phyloP scores from a whole-genome alignment of 129 eudicot species.

The Kitagawia praeruptora region DNA sequence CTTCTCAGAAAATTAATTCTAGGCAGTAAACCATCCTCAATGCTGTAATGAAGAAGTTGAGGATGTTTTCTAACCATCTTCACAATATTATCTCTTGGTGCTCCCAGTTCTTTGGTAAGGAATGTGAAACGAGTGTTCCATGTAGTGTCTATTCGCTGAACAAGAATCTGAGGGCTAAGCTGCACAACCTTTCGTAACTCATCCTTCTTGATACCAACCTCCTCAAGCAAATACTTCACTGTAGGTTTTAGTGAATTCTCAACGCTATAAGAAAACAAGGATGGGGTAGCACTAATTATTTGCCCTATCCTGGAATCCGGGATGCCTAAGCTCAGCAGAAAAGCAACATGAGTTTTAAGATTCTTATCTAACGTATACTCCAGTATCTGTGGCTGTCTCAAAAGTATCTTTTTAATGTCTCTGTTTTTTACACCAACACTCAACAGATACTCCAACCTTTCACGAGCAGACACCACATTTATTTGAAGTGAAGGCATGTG shows the following conservation, averaged over 20 bases:
- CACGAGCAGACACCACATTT: slow-evolving; percentile 64
- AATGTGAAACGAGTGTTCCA: slow-evolving; percentile 71
- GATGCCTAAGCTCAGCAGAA: slow-evolving; percentile 70
- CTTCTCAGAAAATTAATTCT: slow-evolving; percentile 86
- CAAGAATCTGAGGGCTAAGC: slow-evolving; percentile 90
- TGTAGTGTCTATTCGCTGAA: slow-evolving; percentile 68
- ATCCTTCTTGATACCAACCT: slow-evolving; percentile 68
- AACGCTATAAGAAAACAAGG: slow-evolving; percentile 76
- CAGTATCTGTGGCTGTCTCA: slow-evolving; percentile 87
- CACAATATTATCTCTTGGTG: slow-evolving; percentile 77
- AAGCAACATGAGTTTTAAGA: slow-evolving; percentile 82
- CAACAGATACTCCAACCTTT: slow-evolving; percentile 70
- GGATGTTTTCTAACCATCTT: slow-evolving; percentile 96
- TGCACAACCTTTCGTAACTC: slow-evolving; percentile 88
- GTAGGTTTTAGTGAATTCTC: slow-evolving; percentile 89
- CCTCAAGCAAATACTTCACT: slow-evolving; percentile 78
- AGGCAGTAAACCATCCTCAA: slow-evolving; percentile 82
- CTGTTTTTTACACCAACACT: slow-evolving; percentile 72
- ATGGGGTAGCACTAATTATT: slow-evolving; percentile 82
- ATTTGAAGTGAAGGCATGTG: slow-evolving; percentile 85
- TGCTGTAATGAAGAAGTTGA: slow-evolving; percentile 87
- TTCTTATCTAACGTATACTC: slow-evolving; percentile 74
- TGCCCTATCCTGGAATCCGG: slow-evolving; percentile 81
- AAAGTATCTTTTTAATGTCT: slow-evolving; percentile 69
- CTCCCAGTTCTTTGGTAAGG: slow-evolving; percentile 72